Conservation (phyloP, 2,329 filamentous ascomycete species). For the Pseudogymnoascus sp. region DNA sequence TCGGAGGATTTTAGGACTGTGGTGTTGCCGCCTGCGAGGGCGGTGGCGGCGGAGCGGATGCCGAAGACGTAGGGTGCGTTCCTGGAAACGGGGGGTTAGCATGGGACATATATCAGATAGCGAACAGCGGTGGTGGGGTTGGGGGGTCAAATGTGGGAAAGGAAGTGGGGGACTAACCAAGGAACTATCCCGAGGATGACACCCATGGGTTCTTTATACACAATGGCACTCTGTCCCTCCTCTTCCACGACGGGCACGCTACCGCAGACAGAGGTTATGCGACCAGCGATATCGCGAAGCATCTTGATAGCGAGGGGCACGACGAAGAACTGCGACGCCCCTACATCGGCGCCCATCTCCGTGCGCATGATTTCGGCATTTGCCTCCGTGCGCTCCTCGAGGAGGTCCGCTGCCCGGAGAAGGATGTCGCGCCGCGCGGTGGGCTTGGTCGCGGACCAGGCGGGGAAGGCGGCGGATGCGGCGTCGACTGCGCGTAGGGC, state of each 20-base stretch:
- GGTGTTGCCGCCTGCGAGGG: conserved; percentile 68
- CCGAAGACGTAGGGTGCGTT: conserved; percentile 41
- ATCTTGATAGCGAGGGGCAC: conserved; percentile 29
- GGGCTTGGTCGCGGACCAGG: conserved; percentile 50
- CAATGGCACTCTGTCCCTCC: conserved; percentile 4
- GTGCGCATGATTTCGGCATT: conserved; percentile 42
- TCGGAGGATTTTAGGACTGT: conserved; percentile 66
- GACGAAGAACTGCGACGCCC: conserved; percentile 33
- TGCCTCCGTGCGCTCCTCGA: conserved; percentile 45
- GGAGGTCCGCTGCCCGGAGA: conserved; percentile 45
- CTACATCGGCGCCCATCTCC: conserved; percentile 42
- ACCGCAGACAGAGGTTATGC: conserved; percentile 10
- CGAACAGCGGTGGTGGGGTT: conserved; percentile 42
- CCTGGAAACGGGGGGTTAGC: conserved; percentile 30
- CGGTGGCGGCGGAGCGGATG: conserved; percentile 32
- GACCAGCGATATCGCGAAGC: conserved; percentile 10
- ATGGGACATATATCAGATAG: conserved; percentile 42
- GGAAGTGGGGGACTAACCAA: conserved; percentile 38
- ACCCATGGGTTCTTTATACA: conserved; percentile 45
- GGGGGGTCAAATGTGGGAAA: neutral
- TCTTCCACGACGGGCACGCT: conserved; percentile 7
- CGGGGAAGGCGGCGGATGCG: conserved; percentile 48
- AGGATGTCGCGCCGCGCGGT: conserved; percentile 47
- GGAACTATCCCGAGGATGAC: conserved; percentile 55
- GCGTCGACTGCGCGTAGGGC: conserved; percentile 45